phyloP scores from a whole-genome alignment of 2,329 filamentous ascomycete genomes.

The Verticillium albo-atrum region DNA sequence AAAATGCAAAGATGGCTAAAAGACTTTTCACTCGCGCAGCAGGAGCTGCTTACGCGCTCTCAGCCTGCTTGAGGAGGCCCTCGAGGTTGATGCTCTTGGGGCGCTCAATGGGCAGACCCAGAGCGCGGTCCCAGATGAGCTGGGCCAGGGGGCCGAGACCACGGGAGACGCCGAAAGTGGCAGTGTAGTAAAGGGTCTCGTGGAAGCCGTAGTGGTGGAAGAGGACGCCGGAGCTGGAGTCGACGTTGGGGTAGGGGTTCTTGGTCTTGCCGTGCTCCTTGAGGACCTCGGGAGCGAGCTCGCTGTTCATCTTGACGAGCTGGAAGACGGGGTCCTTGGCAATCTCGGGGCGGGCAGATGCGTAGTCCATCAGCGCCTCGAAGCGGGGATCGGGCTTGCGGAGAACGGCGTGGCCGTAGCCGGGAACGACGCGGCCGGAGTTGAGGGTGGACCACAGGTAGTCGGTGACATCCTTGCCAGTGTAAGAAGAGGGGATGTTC shows the following conservation, averaged over 20 bases:
- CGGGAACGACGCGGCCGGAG: conserved; percentile 88
- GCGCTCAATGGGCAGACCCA: conserved; percentile 92
- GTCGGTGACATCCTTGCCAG: conserved; percentile 74
- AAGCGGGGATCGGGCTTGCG: conserved; percentile 97
- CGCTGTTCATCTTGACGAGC: conserved; percentile 88
- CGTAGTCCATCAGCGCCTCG: conserved; percentile 95
- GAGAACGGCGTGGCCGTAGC: conserved; percentile 92
- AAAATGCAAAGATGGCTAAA: background rate
- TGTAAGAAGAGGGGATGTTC: conserved; percentile 72
- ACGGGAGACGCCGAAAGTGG: conserved; percentile 64
- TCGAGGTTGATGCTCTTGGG: conserved; percentile 96
- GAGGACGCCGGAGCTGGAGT: conserved; percentile 86
- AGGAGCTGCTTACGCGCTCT: conserved; percentile 27
- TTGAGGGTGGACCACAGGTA: conserved; percentile 94
- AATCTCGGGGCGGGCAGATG: conserved; percentile 78
- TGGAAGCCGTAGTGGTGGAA: conserved; percentile 99
- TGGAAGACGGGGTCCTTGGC: conserved; percentile 85
- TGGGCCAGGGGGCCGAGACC: conserved; percentile 86
- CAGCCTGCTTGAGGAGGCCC: conserved; percentile 70
- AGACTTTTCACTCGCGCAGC: background rate
- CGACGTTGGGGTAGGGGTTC: conserved; percentile 97
- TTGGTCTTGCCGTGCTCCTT: conserved; percentile 97
- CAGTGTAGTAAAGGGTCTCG: conserved; percentile 91
- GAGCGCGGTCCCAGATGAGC: conserved; percentile 90
- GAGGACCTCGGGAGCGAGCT: conserved; percentile 84